These are phyloP conservation scores for Pseudonitzschia delicatissima DNA, from an alignment of 108 stramenopile genomes.

Conservation along the genomic window DNA sequence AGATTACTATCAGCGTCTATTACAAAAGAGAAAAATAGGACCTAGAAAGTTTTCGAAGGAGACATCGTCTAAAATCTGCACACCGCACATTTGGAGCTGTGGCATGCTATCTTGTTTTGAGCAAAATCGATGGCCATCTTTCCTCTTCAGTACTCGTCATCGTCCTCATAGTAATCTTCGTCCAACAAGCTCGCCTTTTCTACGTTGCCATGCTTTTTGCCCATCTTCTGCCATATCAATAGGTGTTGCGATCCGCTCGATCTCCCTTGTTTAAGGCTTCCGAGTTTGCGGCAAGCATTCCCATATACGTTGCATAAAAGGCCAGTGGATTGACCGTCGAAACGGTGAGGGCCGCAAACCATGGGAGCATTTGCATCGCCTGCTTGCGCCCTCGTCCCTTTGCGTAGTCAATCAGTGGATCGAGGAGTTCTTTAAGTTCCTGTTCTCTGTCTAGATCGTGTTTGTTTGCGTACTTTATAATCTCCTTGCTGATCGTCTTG, in stretches of 20 bases:
- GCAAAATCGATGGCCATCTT: no score
- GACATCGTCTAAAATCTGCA: no score
- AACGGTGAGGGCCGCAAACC: constrained; percentile 21
- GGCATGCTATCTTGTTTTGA: no score
- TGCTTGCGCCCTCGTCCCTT: constrained; percentile 38
- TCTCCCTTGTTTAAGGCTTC: constrained; percentile 5
- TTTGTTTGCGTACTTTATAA: constrained; percentile 40
- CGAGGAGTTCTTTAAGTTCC: constrained; percentile 45
- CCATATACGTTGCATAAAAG: constrained; percentile 16
- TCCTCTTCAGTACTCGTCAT: constrained; percentile 4
- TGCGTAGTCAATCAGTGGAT: constrained; percentile 37
- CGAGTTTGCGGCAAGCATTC: neutral
- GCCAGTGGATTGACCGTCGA: constrained; percentile 9
- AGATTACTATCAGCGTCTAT: no score
- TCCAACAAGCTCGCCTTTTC: constrained; percentile 27
- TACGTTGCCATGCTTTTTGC: constrained; percentile 16
- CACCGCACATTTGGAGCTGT: no score
- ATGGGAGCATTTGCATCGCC: constrained; percentile 44
- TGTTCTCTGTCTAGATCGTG: constrained; percentile 39
- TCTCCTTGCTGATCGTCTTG: constrained; percentile 34
- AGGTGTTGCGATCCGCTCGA: constrained; percentile 5
- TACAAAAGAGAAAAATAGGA: no score
- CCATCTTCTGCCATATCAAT: constrained; percentile 6
- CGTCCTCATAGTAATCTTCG: constrained; percentile 17
- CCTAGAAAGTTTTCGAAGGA: no score